Evolutionary conservation across 2,329 filamentous ascomycete species (phyloP).

Genomic region (Huntiella savannae): DNA sequence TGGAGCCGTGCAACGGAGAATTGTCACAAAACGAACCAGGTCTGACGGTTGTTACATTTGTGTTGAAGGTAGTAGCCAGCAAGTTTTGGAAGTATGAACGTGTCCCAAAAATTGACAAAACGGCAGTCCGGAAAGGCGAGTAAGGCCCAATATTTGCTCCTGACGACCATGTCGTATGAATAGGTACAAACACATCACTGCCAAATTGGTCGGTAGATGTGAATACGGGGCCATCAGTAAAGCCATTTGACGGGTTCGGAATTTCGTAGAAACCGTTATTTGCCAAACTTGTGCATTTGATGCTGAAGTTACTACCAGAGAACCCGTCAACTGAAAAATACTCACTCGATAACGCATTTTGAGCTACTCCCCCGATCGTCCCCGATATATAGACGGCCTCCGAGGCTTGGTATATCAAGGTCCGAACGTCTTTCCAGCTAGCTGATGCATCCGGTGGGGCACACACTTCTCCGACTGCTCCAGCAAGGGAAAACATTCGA

Average conservation of each 20-base stretch:
- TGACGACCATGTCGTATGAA: conserved; percentile 1
- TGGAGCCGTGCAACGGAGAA: conserved; percentile 5
- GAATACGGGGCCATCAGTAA: conserved; percentile 3
- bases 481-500: background rate
- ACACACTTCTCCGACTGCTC: conserved; percentile 4
- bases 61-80: conserved; percentile 7
- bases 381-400: conserved; percentile 6
- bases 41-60: background rate
- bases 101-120: conserved; percentile 8
- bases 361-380: background rate
- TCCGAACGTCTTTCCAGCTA: conserved; percentile 2
- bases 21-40: background rate
- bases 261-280: conserved; percentile 9
- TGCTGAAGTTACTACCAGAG: conserved; percentile 3
- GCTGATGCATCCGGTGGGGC: conserved; percentile 4
- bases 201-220: background rate
- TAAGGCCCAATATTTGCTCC: conserved; percentile 7
- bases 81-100: conserved; percentile 7
- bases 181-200: conserved; percentile 5
- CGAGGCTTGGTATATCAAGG: conserved; percentile 1
- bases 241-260: conserved; percentile 3
- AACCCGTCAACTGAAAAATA: conserved; percentile 3
- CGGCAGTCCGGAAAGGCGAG: conserved; percentile 8
- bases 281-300: conserved; percentile 5
- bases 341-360: background rate